Evolutionary conservation across 177 flowering plant species (phyloP).

Genomic region (Vitis hybrid): DNA sequence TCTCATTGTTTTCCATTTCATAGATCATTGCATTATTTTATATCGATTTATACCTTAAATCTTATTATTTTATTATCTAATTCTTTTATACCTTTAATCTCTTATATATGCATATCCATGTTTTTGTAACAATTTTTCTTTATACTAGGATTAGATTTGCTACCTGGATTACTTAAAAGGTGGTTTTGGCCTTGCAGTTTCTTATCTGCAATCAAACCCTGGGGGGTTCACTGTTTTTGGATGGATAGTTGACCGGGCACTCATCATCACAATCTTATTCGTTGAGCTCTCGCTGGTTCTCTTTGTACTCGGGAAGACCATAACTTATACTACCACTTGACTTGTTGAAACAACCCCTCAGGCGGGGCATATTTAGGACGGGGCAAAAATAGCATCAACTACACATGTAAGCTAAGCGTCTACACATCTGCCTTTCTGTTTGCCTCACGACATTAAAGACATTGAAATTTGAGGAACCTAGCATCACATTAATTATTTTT

Average conservation of each 20-base stretch:
- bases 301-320: conserved; percentile 72
- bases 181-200: conserved; percentile 39
- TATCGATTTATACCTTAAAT: background rate
- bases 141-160: background rate
- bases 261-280: conserved; percentile 62
- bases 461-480: too few species aligned
- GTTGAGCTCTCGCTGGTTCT: conserved; percentile 55
- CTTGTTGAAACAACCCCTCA: too few species aligned
- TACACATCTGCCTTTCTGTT: too few species aligned
- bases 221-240: conserved; percentile 72
- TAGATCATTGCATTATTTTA: background rate
- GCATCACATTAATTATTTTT: too few species aligned
- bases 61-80: background rate
- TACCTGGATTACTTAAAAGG: too few species aligned
- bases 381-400: too few species aligned
- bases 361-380: too few species aligned
- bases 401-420: too few species aligned
- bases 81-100: background rate
- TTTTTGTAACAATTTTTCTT: background rate
- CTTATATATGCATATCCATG: background rate
- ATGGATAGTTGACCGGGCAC: conserved; percentile 59
- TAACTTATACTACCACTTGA: conserved; percentile 35
- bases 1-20: too few species aligned
- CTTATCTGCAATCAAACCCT: conserved; percentile 61
- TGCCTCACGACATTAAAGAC: too few species aligned